phyloP scores from a whole-genome alignment of 2,329 filamentous ascomycete species.

The Ascochyta lentis region DNA sequence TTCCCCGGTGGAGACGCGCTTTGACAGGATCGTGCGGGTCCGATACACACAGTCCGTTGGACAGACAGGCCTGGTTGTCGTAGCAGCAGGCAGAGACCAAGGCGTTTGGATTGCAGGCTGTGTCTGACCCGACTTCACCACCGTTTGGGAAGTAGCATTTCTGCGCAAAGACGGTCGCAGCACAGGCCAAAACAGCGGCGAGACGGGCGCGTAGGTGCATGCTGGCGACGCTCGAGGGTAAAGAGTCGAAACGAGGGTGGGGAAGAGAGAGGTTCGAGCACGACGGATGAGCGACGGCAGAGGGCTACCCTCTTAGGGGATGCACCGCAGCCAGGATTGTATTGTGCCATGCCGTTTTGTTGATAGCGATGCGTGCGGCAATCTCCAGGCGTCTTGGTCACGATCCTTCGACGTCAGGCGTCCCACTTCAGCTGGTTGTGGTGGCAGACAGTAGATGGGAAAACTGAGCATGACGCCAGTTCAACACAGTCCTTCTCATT shows the following conservation, averaged over 20 bases:
- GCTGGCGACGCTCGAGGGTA: not conserved
- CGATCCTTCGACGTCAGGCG: not conserved
- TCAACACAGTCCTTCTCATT: too few species aligned
- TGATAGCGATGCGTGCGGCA: constrained; percentile 5
- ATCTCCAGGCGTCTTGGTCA: constrained; percentile 7
- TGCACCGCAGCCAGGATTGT: not conserved
- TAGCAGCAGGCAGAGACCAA: constrained; percentile 36
- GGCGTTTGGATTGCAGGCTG: constrained; percentile 25
- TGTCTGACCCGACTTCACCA: constrained; percentile 14
- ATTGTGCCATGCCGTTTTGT: constrained; percentile 8
- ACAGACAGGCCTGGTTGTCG: constrained; percentile 39
- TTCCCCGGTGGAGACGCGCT: constrained; percentile 33
- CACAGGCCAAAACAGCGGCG: constrained; percentile 1
- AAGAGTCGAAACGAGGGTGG: not conserved
- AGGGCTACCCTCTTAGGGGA: not conserved
- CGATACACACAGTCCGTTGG: constrained; percentile 38
- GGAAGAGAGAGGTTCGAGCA: constrained; percentile 4
- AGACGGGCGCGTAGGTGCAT: constrained; percentile 7
- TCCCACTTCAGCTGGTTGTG: too few species aligned
- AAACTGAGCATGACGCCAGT: too few species aligned
- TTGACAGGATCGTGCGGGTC: constrained; percentile 30
- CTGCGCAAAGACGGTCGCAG: constrained; percentile 12
- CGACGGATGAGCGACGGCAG: not conserved
- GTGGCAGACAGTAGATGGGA: too few species aligned
- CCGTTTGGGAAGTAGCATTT: constrained; percentile 30